Percentiles rank a stretch among this genome's conserved stretches.
Evolutionary conservation across 345 rosid genomes (phyloP).

Genomic region (Syzygium oleosum): DNA sequence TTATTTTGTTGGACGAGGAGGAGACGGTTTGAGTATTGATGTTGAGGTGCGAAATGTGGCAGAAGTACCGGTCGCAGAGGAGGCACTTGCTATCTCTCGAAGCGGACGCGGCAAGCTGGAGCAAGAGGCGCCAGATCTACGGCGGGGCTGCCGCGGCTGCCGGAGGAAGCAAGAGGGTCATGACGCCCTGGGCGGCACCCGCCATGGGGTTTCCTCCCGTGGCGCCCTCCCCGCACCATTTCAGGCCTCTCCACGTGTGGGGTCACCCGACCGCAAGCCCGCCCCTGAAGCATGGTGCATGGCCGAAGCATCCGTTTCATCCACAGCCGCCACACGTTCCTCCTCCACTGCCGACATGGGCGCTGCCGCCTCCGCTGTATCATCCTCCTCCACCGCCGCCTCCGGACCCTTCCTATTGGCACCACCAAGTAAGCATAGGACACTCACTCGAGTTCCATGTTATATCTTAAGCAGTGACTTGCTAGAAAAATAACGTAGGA

Average conservation of each 20-base stretch:
- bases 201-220: conserved; percentile 76
- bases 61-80: conserved; percentile 91
- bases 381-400: conserved; percentile 2
- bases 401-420: conserved; percentile 49
- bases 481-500: background rate
- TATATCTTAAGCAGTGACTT: conserved; percentile 11
- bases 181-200: conserved; percentile 24
- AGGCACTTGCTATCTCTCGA: conserved; percentile 81
- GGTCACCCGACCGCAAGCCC: conserved; percentile 70
- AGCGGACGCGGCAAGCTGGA: conserved; percentile 82
- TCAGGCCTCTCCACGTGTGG: conserved; percentile 85
- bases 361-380: conserved; percentile 2
- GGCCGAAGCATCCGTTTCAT: conserved; percentile 55
- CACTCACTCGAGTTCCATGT: background rate
- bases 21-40: background rate
- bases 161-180: conserved; percentile 34
- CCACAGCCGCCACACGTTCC: conserved; percentile 22
- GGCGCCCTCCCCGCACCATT: conserved; percentile 29
- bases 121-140: conserved; percentile 53
- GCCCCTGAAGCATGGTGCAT: conserved; percentile 21
- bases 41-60: background rate
- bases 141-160: conserved; percentile 17
- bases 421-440: conserved; percentile 27
- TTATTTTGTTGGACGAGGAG: background rate
- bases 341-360: conserved; percentile 31